Conservation (phyloP, 805 yeast genomes). For the Kuraishia capsulata region DNA sequence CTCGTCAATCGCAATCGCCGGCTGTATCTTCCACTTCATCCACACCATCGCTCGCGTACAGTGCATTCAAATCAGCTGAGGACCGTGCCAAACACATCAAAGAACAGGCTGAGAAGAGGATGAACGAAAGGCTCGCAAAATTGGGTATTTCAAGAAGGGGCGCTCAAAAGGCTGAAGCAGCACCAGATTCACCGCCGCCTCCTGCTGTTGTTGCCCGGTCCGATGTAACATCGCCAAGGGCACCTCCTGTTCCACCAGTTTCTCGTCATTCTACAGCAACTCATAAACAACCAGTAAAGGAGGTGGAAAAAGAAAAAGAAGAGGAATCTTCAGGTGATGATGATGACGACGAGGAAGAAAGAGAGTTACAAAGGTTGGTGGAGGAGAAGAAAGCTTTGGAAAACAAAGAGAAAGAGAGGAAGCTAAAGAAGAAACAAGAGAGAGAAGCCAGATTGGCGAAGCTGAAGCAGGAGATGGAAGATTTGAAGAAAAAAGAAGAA, state of each 20-base stretch:
- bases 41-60: slow-evolving; percentile 11
- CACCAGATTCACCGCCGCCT: slow-evolving; percentile 8
- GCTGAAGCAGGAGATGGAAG: slow-evolving; percentile 51
- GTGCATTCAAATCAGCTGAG: slow-evolving; percentile 37
- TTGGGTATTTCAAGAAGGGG: slow-evolving; percentile 53
- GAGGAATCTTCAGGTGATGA: slow-evolving; percentile 12
- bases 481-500: slow-evolving; percentile 32
- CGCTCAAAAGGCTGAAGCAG: slow-evolving; percentile 12
- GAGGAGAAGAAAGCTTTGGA: slow-evolving; percentile 40
- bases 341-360: slow-evolving; percentile 33
- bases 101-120: slow-evolving; percentile 72
- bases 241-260: slow-evolving; percentile 12
- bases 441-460: slow-evolving; percentile 53
- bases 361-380: slow-evolving; percentile 31
- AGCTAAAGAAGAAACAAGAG: slow-evolving; percentile 42
- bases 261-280: slow-evolving; percentile 10
- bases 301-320: slow-evolving; percentile 4
- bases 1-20: slow-evolving; percentile 7
- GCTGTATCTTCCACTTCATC: slow-evolving; percentile 8
- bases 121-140: slow-evolving; percentile 79
- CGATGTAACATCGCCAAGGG: slow-evolving; percentile 3
- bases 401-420: slow-evolving; percentile 21
- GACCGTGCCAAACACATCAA: slow-evolving; percentile 75
- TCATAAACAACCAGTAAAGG: slow-evolving; percentile 1
- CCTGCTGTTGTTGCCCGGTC: slow-evolving; percentile 6